Base-by-base conservation (phyloP, 192 early-diverging fungal genomes). In the Spinellus fusiger region DNA sequence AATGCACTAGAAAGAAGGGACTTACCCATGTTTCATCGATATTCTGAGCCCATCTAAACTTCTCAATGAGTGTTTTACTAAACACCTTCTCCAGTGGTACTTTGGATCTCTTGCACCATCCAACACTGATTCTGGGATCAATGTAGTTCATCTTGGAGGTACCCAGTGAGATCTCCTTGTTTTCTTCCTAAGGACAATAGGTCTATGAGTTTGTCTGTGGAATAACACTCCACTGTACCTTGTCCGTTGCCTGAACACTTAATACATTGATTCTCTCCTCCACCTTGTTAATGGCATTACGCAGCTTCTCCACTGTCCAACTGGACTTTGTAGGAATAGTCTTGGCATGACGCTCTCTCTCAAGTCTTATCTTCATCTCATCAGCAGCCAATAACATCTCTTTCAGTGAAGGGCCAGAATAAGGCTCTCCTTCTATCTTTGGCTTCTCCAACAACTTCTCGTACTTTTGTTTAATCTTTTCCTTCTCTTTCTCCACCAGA, bases 131-230 rank as follows among this genome's bases (percentile, higher is more conserved):
- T 33, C 96, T 86, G 32, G 96, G 96, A 66, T 99, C 96, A 57
- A 97, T 94, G 77, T 99, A 99, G 77, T 99, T 99, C 74, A 93
- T 88, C 77, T 98, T 98, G 29, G 94, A 96, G 1, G 96, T 99
- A 18, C 93, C 87, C 62, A 99, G 75, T 0, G 96, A 90, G 13
- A 94, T 96, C 34, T 90, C 87, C 75, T 96, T 99, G 79, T 93
- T 94, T 59, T 96, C 93, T 66, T 99, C 95, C 89, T 88, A 12
- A 22, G 12, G 27, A 29, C 10, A 40, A 7, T 28, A 40, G 20
- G 26, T 5, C 5, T 37, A 7, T 25, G 4, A 26, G 48, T 46
- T 26, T 37, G 6, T 6, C 7, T 13, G 7, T 37, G 6, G 13
- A n/a, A 3, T 44, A n/a, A 3, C 18, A 6, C 40, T 44, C 18